Evolutionary conservation across 164 flowering plant genomes (phyloP).

Genomic region (Nymphaea colorata): DNA sequence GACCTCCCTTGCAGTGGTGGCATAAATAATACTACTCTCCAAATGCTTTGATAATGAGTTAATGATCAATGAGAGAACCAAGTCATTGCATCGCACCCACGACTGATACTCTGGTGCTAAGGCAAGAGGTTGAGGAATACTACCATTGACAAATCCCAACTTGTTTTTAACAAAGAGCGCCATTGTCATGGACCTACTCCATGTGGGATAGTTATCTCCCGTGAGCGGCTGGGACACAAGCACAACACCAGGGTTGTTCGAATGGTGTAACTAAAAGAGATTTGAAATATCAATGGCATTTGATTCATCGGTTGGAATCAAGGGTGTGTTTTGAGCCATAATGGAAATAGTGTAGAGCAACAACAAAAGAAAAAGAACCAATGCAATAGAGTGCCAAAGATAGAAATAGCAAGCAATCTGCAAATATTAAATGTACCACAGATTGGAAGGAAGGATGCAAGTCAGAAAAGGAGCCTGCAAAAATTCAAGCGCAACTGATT

Average conservation of each 20-base stretch:
- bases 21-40: not conserved
- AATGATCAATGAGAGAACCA: not conserved
- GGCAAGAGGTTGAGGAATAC: not conserved
- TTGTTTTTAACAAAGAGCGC: conserved; percentile 1
- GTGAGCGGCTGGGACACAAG: conserved; percentile 1
- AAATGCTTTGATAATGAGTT: not conserved
- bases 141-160: conserved; percentile 4
- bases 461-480: too few species aligned
- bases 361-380: too few species aligned
- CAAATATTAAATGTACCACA: too few species aligned
- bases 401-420: too few species aligned
- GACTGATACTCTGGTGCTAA: not conserved
- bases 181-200: not conserved
- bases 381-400: too few species aligned
- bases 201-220: conserved; percentile 5
- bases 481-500: too few species aligned
- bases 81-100: not conserved
- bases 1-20: not conserved
- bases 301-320: not conserved
- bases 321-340: not conserved
- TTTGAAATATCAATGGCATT: too few species aligned
- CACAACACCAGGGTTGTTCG: not conserved
- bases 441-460: too few species aligned
- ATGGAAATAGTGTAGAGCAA: too few species aligned
- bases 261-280: conserved; percentile 1